These are phyloP conservation scores for Puccinellia tenuiflora DNA, from an alignment of 176 grass and related monocot genomes.

Conservation along the genomic window DNA sequence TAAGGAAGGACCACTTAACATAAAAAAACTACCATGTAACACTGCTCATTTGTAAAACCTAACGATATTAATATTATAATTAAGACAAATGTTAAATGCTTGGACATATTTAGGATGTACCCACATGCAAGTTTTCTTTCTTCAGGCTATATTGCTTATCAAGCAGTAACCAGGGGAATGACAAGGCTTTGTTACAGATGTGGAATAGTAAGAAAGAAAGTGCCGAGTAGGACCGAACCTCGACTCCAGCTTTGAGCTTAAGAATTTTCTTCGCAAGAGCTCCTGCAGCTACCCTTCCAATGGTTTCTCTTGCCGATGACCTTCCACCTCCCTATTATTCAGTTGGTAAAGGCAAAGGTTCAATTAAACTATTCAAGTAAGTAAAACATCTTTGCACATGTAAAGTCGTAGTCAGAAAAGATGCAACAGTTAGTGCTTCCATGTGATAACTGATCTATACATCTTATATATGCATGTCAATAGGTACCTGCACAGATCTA, in stretches of 20 bases:
- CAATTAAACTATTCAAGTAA: slow-evolving; percentile 3
- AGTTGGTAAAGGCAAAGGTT: slow-evolving; percentile 10
- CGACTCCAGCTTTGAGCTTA: slow-evolving; percentile 68
- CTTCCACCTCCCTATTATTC: slow-evolving; percentile 85
- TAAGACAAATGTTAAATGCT: neutral
- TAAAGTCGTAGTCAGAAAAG: slow-evolving; percentile 18
- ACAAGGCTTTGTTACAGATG: neutral
- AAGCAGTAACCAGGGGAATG: neutral
- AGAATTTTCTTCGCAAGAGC: slow-evolving; percentile 99
- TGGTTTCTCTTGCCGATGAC: slow-evolving; percentile 98
- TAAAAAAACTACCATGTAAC: neutral
- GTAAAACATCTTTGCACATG: neutral
- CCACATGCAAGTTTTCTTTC: neutral
- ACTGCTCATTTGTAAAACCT: slow-evolving; percentile 6
- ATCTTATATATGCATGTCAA: neutral
- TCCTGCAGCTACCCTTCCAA: slow-evolving; percentile 97
- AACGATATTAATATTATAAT: neutral
- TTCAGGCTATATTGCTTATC: neutral
- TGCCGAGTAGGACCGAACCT: slow-evolving; percentile 30
- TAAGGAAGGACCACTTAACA: neutral
- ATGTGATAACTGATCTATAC: neutral
- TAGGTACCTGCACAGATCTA: slow-evolving; percentile 80
- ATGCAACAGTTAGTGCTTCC: neutral
- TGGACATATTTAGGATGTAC: neutral
- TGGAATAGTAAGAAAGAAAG: neutral